Conservation (phyloP, 179 eudicot species). For the Corrigiola litoralis region DNA sequence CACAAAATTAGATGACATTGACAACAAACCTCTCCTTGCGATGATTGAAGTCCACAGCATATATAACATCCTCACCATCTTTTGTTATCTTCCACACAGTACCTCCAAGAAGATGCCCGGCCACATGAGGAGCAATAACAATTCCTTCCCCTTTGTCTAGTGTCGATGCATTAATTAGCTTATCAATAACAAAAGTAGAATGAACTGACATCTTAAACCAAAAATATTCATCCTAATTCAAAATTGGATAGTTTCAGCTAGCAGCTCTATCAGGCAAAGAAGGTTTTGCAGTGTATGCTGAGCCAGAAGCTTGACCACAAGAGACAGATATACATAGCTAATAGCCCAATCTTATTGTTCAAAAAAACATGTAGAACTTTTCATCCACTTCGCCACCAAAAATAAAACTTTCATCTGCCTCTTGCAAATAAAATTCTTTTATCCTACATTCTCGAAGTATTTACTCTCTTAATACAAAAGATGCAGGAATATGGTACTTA, state of each 20-base stretch:
- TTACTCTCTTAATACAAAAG: neutral
- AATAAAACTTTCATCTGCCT: neutral
- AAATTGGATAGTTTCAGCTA: neutral
- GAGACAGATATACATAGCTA: neutral
- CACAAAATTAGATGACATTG: slow-evolving; percentile 10
- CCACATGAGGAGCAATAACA: slow-evolving; percentile 93
- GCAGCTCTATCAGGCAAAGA: neutral
- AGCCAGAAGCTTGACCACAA: neutral
- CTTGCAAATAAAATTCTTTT: too few species aligned
- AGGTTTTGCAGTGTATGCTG: neutral
- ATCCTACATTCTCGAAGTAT: neutral
- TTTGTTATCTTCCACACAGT: slow-evolving; percentile 95
- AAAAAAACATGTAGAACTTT: neutral
- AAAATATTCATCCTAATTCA: neutral
- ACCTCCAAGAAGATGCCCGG: slow-evolving; percentile 93
- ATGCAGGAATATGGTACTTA: slow-evolving; percentile 26
- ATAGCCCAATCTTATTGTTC: neutral
- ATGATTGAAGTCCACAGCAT: slow-evolving; percentile 97
- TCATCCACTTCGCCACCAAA: slow-evolving; percentile 5
- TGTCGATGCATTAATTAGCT: slow-evolving; percentile 13
- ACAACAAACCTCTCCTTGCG: slow-evolving; percentile 78
- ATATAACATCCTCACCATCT: slow-evolving; percentile 95
- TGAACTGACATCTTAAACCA: slow-evolving; percentile 5
- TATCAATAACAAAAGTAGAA: neutral
- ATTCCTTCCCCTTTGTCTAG: slow-evolving; percentile 97